phyloP scores from a whole-genome alignment of 2,329 filamentous ascomycete genomes.

The Cladosporium sp. region DNA sequence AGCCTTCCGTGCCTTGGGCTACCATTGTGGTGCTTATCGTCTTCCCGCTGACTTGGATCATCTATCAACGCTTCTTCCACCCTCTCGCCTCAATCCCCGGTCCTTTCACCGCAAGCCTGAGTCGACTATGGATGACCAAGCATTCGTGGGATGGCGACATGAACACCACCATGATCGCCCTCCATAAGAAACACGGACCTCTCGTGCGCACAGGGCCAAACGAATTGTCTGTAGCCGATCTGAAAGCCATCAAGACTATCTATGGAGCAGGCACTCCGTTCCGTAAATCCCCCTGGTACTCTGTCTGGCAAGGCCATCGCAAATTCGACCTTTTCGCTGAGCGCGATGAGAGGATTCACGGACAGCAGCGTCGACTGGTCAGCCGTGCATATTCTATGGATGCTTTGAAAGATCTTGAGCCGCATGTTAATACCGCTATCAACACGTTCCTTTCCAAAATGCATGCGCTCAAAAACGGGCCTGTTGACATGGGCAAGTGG shows the following conservation, averaged over 20 bases:
- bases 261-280: conserved; percentile 45
- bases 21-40: conserved; percentile 6
- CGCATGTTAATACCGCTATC: conserved; percentile 44
- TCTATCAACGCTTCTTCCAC: conserved; percentile 33
- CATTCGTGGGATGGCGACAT: conserved; percentile 38
- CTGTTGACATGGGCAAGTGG: conserved; percentile 52
- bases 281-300: conserved; percentile 47
- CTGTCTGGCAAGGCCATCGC: conserved; percentile 43
- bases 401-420: conserved; percentile 43
- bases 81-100: conserved; percentile 34
- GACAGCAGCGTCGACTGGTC: conserved; percentile 38
- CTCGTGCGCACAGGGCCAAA: conserved; percentile 38
- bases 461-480: conserved; percentile 38
- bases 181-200: conserved; percentile 36
- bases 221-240: conserved; percentile 32
- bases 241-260: conserved; percentile 35
- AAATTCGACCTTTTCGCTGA: conserved; percentile 46
- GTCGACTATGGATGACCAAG: conserved; percentile 36
- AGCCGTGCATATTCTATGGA: conserved; percentile 43
- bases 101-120: conserved; percentile 31
- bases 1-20: conserved; percentile 6
- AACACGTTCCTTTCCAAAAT: conserved; percentile 40
- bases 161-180: conserved; percentile 26
- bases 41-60: conserved; percentile 25
- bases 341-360: conserved; percentile 41